Conservation (phyloP, 106 monocot genomes). For the Narthecium ossifragum region DNA sequence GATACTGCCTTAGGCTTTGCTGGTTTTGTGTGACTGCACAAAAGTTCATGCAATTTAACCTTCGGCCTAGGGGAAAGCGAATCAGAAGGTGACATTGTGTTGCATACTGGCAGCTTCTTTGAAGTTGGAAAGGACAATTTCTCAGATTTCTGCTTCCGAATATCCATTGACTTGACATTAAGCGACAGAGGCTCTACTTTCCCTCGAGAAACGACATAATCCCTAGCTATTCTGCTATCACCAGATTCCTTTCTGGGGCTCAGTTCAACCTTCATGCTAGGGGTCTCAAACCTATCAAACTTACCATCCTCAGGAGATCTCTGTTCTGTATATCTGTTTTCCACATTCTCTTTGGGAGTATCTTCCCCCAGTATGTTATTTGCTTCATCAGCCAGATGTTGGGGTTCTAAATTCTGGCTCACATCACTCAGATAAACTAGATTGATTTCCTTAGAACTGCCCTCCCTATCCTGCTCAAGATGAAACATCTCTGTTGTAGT, state of each 20-base stretch:
- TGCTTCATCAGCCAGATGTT: slow-evolving; percentile 1
- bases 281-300: neutral
- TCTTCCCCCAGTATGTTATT: slow-evolving; percentile 1
- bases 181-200: neutral
- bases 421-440: neutral
- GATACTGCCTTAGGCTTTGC: slow-evolving; percentile 12
- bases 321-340: neutral
- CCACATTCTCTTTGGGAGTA: neutral
- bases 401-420: neutral
- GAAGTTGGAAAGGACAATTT: slow-evolving; percentile 3
- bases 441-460: too few relatives aligned
- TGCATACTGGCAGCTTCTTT: too few relatives aligned
- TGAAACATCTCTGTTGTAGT: slow-evolving; percentile 5
- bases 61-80: slow-evolving; percentile 7
- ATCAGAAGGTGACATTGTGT: slow-evolving; percentile 17
- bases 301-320: neutral
- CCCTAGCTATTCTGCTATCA: slow-evolving; percentile 1
- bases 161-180: slow-evolving; percentile 2
- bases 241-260: slow-evolving; percentile 1
- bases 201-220: neutral
- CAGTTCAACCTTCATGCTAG: neutral
- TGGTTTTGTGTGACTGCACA: slow-evolving; percentile 1
- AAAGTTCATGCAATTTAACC: too few relatives aligned
- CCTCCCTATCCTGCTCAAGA: slow-evolving; percentile 4
- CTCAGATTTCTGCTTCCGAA: slow-evolving; percentile 7